These are phyloP conservation scores for Phytophthora pinifolia DNA, from an alignment of 352 stramenopile species.

Conservation along the genomic window DNA sequence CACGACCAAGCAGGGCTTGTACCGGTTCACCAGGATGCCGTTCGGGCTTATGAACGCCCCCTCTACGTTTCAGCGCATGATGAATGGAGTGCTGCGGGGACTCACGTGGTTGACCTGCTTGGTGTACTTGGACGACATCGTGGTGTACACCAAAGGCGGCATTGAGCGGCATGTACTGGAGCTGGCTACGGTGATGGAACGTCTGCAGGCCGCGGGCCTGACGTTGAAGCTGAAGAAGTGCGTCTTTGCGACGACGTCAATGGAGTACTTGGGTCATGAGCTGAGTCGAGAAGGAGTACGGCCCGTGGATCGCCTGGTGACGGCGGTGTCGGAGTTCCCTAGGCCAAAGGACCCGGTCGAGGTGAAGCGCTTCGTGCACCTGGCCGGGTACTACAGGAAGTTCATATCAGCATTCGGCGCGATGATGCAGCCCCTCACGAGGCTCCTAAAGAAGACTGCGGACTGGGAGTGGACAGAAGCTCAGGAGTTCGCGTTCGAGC, in stretches of 20 bases:
- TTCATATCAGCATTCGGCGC: slow-evolving; percentile 20
- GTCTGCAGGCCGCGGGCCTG: slow-evolving; percentile 8
- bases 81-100: slow-evolving; percentile 22
- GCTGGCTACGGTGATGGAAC: slow-evolving; percentile 13
- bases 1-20: too few species aligned
- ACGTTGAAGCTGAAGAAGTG: slow-evolving; percentile 25
- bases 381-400: slow-evolving; percentile 18
- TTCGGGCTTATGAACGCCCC: slow-evolving; percentile 18
- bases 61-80: slow-evolving; percentile 23
- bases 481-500: not conserved
- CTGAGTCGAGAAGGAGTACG: too few species aligned
- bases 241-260: not conserved
- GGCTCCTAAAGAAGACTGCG: slow-evolving; percentile 24
- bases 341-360: too few species aligned
- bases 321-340: too few species aligned
- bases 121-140: slow-evolving; percentile 26
- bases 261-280: too few species aligned
- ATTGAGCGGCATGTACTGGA: slow-evolving; percentile 15
- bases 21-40: too few species aligned
- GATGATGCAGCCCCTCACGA: slow-evolving; percentile 17
- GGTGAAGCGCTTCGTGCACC: slow-evolving; percentile 2
- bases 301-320: too few species aligned
- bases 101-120: slow-evolving; percentile 19
- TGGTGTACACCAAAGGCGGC: slow-evolving; percentile 10
- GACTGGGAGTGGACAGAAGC: slow-evolving; percentile 20